A percentile compares a stretch with the other conserved stretches of the same genome.
Conservation (phyloP, 805 yeast species). For the Pichia sporocuriosa region DNA sequence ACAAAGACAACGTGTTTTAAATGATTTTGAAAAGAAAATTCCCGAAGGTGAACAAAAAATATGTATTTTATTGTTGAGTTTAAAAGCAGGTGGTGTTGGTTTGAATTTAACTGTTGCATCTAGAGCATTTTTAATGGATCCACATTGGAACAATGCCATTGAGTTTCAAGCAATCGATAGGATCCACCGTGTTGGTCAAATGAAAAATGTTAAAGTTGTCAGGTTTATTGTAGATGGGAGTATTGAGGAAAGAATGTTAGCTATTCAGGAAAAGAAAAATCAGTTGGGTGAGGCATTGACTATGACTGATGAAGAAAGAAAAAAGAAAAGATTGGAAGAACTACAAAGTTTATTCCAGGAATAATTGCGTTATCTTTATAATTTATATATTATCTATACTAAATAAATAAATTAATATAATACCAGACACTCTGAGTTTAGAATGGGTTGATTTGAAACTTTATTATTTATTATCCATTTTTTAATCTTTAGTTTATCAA, state of each 20-base stretch:
- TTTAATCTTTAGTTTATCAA: constrained; percentile 21
- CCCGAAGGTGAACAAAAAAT: constrained; percentile 23
- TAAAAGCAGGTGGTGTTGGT: constrained; percentile 95
- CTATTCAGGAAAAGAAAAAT: constrained; percentile 78
- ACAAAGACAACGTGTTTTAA: constrained; percentile 57
- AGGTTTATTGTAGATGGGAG: constrained; percentile 78
- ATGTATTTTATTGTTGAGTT: constrained; percentile 55
- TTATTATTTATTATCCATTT: constrained; percentile 26
- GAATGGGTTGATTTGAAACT: constrained; percentile 13
- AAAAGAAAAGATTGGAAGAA: constrained; percentile 65
- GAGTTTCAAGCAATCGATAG: constrained; percentile 91
- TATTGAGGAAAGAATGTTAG: constrained; percentile 82
- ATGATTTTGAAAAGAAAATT: constrained; percentile 37
- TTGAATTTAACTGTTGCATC: constrained; percentile 80
- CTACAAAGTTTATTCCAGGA: constrained; percentile 59
- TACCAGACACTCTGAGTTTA: constrained; percentile 21
- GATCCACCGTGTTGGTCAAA: constrained; percentile 86
- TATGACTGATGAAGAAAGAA: constrained; percentile 66
- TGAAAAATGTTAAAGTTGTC: constrained; percentile 59
- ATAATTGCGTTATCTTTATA: constrained; percentile 2
- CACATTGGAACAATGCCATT: constrained; percentile 94
- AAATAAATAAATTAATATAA: constrained; percentile 17
- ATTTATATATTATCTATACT: background rate
- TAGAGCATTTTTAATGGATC: constrained; percentile 85
- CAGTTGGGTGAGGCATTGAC: constrained; percentile 76